A percentile compares a stretch with the other conserved stretches of the same genome.
Conservation (phyloP, 805 yeast species). For the Ogataea ramenticola region DNA sequence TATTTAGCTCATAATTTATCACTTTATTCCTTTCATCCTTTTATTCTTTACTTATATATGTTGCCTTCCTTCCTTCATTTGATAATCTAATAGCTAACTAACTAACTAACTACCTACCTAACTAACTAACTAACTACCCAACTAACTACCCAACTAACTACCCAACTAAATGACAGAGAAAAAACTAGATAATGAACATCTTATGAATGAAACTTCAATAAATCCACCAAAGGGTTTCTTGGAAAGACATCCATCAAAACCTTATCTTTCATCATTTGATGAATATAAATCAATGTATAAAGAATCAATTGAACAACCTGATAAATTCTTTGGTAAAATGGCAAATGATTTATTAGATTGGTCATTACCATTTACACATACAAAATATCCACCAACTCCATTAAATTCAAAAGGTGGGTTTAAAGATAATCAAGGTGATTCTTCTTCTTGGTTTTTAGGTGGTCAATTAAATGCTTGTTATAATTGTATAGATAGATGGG, state of each 20-base stretch:
- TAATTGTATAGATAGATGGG: slow-evolving; percentile 81
- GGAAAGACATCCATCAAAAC: slow-evolving; percentile 35
- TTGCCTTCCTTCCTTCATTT: too few species aligned
- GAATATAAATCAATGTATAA: slow-evolving; percentile 41
- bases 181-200: slow-evolving; percentile 26
- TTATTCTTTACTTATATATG: too few species aligned
- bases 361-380: slow-evolving; percentile 42
- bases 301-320: slow-evolving; percentile 43
- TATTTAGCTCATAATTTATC: too few species aligned
- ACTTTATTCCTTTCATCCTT: too few species aligned
- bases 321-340: slow-evolving; percentile 39
- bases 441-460: slow-evolving; percentile 68
- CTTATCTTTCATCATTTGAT: slow-evolving; percentile 41
- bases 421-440: slow-evolving; percentile 42
- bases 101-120: too few species aligned
- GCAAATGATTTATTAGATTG: slow-evolving; percentile 45
- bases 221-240: slow-evolving; percentile 28
- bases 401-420: slow-evolving; percentile 25
- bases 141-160: too few species aligned
- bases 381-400: slow-evolving; percentile 35
- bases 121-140: too few species aligned
- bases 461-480: slow-evolving; percentile 77
- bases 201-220: slow-evolving; percentile 21
- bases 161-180: slow-evolving; percentile 8
- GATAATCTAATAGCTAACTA: too few species aligned